Evolutionary conservation across 2,329 filamentous ascomycete genomes (phyloP), one percentile per base, ranked within the genome.

Genomic region (Hypomyces perniciosus): DNA sequence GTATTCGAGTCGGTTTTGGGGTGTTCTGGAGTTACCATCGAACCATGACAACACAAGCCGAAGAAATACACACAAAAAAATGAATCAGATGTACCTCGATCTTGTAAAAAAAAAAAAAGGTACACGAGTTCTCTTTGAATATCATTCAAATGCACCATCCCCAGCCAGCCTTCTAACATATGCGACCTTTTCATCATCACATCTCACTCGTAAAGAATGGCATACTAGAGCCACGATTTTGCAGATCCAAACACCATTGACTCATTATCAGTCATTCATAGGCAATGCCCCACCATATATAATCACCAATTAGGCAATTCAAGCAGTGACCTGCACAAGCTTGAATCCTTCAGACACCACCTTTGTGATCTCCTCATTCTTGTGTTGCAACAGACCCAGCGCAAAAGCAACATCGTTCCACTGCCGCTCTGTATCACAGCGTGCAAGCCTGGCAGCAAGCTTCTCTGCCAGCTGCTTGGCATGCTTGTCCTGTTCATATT

Each of bases 381-480:
- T 95, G 67, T 99, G 93, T 63, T 90, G 91, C 51, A 99, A 72
- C 53, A 96, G 71, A 3, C 90, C 90, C 53, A 99, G 72, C 3
- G 91, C 91, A 73, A 90, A 99, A 0, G 92, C 89, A 40, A 97
- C 91, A 70, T 99, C 93, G 65, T 92, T 95, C 93, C 93, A 99
- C 66, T 97, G 91, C 56, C 91, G 79, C 72, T 99, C 92, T 44
- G 80, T 95, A 65, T 96, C 91, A 63, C 91, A 96, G 43, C 92
- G 80, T 1, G 80, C 77, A 41, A 99, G 77, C 57, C 93, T 81
- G 5, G 91, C 90, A 1, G 93, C 91, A 54, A 99, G 77, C 70
- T 99, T 99, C 55, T 92, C 86, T 0, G 93, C 85, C 29, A 99
- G 78, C 66, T 99, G 92, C 62, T 90, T 93, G 45, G 93, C 91